Conservation (phyloP, 1,284 basidiomycete species). For the Cryptococcus sp. region DNA sequence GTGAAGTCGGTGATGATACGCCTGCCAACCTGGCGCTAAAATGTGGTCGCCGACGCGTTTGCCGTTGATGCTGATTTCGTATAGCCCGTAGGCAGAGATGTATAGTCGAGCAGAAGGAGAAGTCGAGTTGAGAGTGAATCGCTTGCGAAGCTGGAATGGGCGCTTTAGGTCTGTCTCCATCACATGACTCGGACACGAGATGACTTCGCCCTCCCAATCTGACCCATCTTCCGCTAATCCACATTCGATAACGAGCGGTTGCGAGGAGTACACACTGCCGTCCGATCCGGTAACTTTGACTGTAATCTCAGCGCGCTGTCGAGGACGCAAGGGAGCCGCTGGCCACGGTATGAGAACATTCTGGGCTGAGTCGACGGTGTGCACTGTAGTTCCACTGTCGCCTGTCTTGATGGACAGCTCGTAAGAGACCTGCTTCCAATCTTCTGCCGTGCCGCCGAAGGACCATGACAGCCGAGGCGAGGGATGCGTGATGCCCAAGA, state of each 20-base stretch:
- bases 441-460: conserved; percentile 10
- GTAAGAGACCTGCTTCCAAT: conserved; percentile 35
- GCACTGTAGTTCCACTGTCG: conserved; percentile 3
- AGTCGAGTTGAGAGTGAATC: neutral
- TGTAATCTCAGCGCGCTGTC: conserved; percentile 21
- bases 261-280: conserved; percentile 12
- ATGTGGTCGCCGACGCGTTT: conserved; percentile 24
- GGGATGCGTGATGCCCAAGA: conserved; percentile 17
- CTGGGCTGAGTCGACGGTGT: conserved; percentile 16
- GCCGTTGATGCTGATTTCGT: conserved; percentile 34
- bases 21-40: conserved; percentile 34
- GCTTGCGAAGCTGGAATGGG: conserved; percentile 12
- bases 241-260: conserved; percentile 24
- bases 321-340: conserved; percentile 19
- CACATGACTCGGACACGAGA: conserved; percentile 5
- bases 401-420: conserved; percentile 13
- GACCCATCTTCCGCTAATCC: conserved; percentile 18
- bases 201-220: conserved; percentile 30
- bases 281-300: conserved; percentile 23
- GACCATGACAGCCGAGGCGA: conserved; percentile 36
- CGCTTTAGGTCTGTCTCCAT: conserved; percentile 1
- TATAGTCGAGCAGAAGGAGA: conserved; percentile 24
- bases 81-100: conserved; percentile 31
- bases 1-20: conserved; percentile 23
- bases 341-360: conserved; percentile 41